A percentile compares a stretch with the other conserved stretches of the same genome.
phyloP scores from a whole-genome alignment of 1,139 yeast species.

The Taiozyma sp. region DNA sequence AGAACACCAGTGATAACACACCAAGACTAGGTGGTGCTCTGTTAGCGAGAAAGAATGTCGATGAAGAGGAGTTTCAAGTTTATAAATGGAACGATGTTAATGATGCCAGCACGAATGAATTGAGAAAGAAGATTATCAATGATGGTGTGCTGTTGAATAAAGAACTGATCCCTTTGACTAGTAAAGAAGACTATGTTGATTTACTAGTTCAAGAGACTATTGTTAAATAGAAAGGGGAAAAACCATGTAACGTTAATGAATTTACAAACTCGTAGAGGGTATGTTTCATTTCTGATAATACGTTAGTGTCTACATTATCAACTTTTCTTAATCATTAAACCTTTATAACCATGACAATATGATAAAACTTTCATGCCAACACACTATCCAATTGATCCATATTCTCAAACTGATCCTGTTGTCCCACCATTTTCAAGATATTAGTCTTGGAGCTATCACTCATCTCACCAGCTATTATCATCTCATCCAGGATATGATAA shows the following conservation, averaged over 20 bases:
- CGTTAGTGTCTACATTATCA: too few relatives aligned
- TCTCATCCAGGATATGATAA: slow-evolving; percentile 85
- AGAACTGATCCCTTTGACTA: slow-evolving; percentile 28
- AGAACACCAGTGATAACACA: slow-evolving; percentile 53
- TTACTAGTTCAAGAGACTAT: slow-evolving; percentile 22
- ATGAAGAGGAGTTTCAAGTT: slow-evolving; percentile 59
- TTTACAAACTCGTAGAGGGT: background rate
- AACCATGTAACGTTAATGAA: background rate
- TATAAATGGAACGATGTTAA: slow-evolving; percentile 45
- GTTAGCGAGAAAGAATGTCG: slow-evolving; percentile 65
- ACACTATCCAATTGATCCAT: slow-evolving; percentile 53
- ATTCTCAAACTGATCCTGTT: slow-evolving; percentile 73
- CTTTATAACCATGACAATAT: too few relatives aligned
- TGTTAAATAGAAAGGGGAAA: slow-evolving; percentile 2
- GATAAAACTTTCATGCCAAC: slow-evolving; percentile 22
- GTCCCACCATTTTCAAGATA: slow-evolving; percentile 68
- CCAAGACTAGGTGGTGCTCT: slow-evolving; percentile 79
- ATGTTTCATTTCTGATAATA: too few relatives aligned
- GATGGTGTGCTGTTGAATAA: slow-evolving; percentile 19
- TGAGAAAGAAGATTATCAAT: slow-evolving; percentile 27
- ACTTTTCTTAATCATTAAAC: too few relatives aligned
- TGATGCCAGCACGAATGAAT: slow-evolving; percentile 31
- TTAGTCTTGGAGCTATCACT: slow-evolving; percentile 84
- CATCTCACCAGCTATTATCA: slow-evolving; percentile 74
- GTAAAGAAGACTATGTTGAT: slow-evolving; percentile 31